A percentile compares a stretch with the other conserved stretches of the same genome.
phyloP scores from a whole-genome alignment of 768 basidiomycete species.

The Calocera viscosa region DNA sequence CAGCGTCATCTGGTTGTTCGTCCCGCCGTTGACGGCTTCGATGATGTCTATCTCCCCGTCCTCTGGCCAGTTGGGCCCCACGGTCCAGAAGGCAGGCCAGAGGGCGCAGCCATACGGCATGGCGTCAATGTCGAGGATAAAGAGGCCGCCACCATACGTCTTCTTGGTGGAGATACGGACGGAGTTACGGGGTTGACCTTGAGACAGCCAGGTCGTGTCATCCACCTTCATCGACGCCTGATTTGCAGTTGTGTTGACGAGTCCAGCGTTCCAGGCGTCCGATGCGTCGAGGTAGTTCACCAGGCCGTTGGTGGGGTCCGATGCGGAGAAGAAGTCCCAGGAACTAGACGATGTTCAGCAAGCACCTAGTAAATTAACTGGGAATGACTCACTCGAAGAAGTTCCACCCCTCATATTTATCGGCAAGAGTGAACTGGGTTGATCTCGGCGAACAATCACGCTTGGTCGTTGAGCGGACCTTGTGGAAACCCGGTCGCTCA shows the following conservation, averaged over 20 bases:
- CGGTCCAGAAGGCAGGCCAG: constrained; percentile 47
- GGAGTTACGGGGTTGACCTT: constrained; percentile 44
- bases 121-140: constrained; percentile 56
- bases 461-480: not conserved
- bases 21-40: constrained; percentile 35
- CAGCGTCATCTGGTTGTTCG: constrained; percentile 35
- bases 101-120: constrained; percentile 61
- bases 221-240: constrained; percentile 54
- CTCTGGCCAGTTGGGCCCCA: constrained; percentile 16
- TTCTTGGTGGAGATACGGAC: constrained; percentile 58
- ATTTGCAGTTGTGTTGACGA: constrained; percentile 45
- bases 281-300: constrained; percentile 46
- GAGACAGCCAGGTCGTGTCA: constrained; percentile 35
- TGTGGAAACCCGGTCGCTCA: not conserved
- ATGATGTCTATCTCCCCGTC: constrained; percentile 32
- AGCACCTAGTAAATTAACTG: not conserved
- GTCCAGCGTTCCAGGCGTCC: constrained; percentile 39
- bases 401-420: constrained; percentile 38
- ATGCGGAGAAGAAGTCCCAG: constrained; percentile 51
- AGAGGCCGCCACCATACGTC: constrained; percentile 51
- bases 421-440: constrained; percentile 26
- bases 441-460: not conserved
- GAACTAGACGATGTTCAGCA: constrained; percentile 30
- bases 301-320: constrained; percentile 58
- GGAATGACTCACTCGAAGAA: constrained; percentile 47